Conservation (phyloP, 306 rosid species). For the Prunus davidiana region DNA sequence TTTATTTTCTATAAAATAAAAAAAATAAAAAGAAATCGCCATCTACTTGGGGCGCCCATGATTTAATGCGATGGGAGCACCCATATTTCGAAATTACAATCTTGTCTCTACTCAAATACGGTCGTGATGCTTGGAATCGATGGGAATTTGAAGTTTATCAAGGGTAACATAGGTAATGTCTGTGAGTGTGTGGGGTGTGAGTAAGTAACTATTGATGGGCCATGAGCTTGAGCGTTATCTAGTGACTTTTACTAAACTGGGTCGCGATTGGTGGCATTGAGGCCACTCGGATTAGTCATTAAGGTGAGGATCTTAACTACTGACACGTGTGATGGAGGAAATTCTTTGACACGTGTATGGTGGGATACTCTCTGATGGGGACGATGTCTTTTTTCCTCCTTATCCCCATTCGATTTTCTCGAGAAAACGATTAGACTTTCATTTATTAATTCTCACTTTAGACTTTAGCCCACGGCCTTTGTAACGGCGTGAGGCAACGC, state of each 20-base stretch:
- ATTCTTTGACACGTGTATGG: background rate
- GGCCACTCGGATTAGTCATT: conserved; percentile 11
- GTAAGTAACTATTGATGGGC: background rate
- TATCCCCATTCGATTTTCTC: conserved; percentile 3
- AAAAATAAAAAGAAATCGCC: background rate
- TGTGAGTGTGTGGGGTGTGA: background rate
- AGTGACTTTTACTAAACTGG: background rate
- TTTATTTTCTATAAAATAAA: background rate
- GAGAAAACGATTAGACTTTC: background rate
- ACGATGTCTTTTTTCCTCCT: background rate
- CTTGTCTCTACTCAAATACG: background rate
- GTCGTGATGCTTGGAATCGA: background rate
- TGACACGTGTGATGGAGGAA: background rate
- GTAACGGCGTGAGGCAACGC: background rate
- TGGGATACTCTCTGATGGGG: background rate
- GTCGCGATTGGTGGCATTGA: conserved; percentile 10
- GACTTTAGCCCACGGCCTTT: background rate
- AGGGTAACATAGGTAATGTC: background rate
- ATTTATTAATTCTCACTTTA: background rate
- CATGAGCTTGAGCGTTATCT: conserved; percentile 2
- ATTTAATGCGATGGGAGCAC: background rate
- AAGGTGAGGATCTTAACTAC: background rate
- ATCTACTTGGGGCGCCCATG: background rate
- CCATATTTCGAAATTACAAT: background rate
- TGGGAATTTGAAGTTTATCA: background rate